Conservation (phyloP, 345 rosid species). For the Trapa bicornis region DNA sequence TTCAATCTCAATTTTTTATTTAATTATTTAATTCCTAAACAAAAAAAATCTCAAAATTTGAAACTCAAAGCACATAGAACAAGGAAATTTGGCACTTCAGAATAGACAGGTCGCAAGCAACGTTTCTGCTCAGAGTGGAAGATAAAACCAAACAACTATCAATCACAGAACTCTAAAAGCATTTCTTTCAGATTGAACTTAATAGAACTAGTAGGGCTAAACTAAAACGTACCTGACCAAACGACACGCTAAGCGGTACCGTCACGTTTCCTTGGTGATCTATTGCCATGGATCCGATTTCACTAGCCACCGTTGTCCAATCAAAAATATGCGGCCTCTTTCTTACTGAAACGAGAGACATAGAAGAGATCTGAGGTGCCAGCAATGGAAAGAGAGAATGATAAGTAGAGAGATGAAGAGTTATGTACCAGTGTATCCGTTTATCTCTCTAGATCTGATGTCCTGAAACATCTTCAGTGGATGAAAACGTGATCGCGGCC, state of each 20-base stretch:
- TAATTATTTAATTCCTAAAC: no score
- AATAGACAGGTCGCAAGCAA: not conserved
- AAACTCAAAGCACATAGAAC: not conserved
- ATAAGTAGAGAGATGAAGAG: not conserved
- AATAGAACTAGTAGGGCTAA: not conserved
- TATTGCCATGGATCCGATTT: slow-evolving; percentile 42
- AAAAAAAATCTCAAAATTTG: not conserved
- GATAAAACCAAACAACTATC: not conserved
- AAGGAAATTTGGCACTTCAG: not conserved
- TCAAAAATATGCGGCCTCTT: slow-evolving; percentile 41
- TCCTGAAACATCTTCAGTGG: slow-evolving; percentile 29
- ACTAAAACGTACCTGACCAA: slow-evolving; percentile 40
- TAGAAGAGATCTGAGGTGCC: not conserved
- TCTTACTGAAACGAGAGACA: slow-evolving; percentile 21
- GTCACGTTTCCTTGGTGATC: slow-evolving; percentile 47
- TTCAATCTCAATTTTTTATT: not conserved
- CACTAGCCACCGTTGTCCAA: slow-evolving; percentile 23
- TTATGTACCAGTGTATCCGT: slow-evolving; percentile 38
- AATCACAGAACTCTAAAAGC: not conserved
- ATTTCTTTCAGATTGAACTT: not conserved
- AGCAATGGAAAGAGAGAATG: slow-evolving; percentile 1
- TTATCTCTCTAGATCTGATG: slow-evolving; percentile 68
- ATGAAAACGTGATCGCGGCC: not conserved
- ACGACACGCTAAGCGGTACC: slow-evolving; percentile 78
- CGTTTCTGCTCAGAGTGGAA: not conserved